Evolutionary conservation across 1,139 yeast genomes (phyloP).

Genomic region (Pichia norvegensis): DNA sequence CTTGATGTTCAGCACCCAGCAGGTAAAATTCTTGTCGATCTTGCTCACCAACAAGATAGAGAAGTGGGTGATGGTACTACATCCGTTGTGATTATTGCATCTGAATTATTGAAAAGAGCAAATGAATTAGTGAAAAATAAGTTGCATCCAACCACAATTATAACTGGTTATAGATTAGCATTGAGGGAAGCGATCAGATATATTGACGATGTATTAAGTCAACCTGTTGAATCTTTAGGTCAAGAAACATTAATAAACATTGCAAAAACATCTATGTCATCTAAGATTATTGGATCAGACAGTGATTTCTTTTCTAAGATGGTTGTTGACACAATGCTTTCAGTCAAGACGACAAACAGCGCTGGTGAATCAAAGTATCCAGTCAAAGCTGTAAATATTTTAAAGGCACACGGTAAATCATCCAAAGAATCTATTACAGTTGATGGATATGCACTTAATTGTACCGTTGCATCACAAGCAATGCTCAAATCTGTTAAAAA

Average conservation of each 20-base stretch:
- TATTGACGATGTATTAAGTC: conserved; percentile 77
- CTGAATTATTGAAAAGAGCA: conserved; percentile 87
- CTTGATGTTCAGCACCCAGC: conserved; percentile 99
- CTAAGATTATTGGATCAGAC: conserved; percentile 95
- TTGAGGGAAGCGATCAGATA: conserved; percentile 86
- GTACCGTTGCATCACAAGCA: conserved; percentile 97
- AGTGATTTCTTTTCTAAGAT: conserved; percentile 81
- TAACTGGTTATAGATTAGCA: conserved; percentile 93
- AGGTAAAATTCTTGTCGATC: conserved; percentile 90
- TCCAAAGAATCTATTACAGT: conserved; percentile 79
- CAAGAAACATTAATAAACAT: conserved; percentile 75
- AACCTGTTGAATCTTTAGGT: conserved; percentile 74
- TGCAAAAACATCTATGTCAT: conserved; percentile 95
- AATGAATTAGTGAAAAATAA: conserved; percentile 89
- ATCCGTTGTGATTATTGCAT: conserved; percentile 92
- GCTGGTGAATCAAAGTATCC: conserved; percentile 92
- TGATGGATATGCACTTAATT: conserved; percentile 92
- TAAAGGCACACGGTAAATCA: conserved; percentile 96
- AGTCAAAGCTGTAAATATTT: conserved; percentile 91
- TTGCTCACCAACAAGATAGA: conserved; percentile 98
- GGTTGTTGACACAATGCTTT: conserved; percentile 94
- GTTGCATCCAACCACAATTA: conserved; percentile 95
- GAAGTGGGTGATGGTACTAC: conserved; percentile 99
- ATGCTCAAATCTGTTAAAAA: conserved; percentile 69
- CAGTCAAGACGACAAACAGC: conserved; percentile 83